Evolutionary conservation across 2,329 filamentous ascomycete species (phyloP), one percentile per base, ranked within the genome.

Genomic region (Hypoxylon sp.): DNA sequence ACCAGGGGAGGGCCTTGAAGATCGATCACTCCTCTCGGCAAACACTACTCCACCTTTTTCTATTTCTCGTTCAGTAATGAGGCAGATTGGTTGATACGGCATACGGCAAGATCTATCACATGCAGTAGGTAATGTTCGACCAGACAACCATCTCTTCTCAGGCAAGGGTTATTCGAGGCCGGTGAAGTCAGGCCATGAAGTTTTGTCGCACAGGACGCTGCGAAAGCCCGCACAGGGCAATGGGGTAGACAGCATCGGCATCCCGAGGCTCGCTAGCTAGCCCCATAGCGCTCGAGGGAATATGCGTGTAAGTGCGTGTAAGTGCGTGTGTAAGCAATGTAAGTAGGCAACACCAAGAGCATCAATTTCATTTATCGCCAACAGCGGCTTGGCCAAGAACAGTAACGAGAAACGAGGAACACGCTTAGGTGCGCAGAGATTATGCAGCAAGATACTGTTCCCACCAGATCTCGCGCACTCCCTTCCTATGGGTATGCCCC

Each of bases 331-430:
- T 41, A 43, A 30, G 64, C 46, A 32, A 56, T 60, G 67, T 64
- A 68, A 51, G 63, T 53, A 65, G 63, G 62, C 71, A 57, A 68
- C 64, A 70, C 63, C 58, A 62, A 46, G 56, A 38, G 41, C 49
- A 68, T 55, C 64, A 48, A 59, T 60, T 66, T 69, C 69, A 68
- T 73, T 52, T 68, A 69, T 65, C 57, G 65, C 62, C 69, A 65
- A 67, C 67, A 62, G 60, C 58, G 57, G 59, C 66, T 67, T 73
- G 68, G 66, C 75, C 74, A 63, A 74, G 72, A 77, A 74, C 65
- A 74, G 76, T 73, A 78, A 77, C 74, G 66, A 68, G 71, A 78
- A 72, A 78, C 76, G 76, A 78, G 72, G 63, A 67, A 70, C 65
- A 71, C 70, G 74, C 73, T 67, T 74, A 71, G 69, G 67, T 75